Base-by-base conservation (phyloP, 1,284 basidiomycete genomes). In the Pyrrhoderma lamaoense region DNA sequence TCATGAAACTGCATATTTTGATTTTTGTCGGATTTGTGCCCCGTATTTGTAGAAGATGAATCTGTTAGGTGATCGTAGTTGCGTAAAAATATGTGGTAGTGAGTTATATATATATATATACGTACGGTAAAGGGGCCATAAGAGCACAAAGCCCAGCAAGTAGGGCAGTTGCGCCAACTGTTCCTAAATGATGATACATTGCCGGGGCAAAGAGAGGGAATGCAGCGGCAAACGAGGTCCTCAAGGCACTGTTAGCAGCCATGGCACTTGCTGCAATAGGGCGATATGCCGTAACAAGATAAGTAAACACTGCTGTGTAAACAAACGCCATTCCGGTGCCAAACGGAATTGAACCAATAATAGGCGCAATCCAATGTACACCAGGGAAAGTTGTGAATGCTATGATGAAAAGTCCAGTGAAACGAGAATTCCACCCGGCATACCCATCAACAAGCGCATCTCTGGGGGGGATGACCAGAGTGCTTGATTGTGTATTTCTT, bases 251-350 rank as follows among this genome's bases (percentile, higher is more conserved):
- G 61, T 91, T 91, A 23, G 77, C 71, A 0, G 85, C 84, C 76
- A 91, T 80, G 0, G 85, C 85, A 9, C 76, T 81, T 1, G 88
- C 87, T 0, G 88, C 84, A 38, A 89, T 81, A 0, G 86, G 86
- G 8, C 85, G 76, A 62, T 88, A 90, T 0, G 85, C 82, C 19
- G 76, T 79, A 19, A 80, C 80, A 45, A 82, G 71, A 59, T 84
- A 85, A 0, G 84, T 85, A 69, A 89, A 89, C 1, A 79, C 80
- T 0, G 77, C 75, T 0, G 77, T 79, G 64, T 79, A 90, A 23
- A 79, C 73, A 58, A 77, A 83, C 46, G 80, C 74, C 3, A 74
- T 69, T 3, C 80, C 80, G 0, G 70, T 59, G 11, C 82, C 82
- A 54, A 85, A 82, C 0, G 79, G 81, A 7, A 80, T 60, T 0